These are phyloP conservation scores for Lolium multiflorum DNA, from an alignment of 176 grass and related monocot species.

Conservation along the genomic window DNA sequence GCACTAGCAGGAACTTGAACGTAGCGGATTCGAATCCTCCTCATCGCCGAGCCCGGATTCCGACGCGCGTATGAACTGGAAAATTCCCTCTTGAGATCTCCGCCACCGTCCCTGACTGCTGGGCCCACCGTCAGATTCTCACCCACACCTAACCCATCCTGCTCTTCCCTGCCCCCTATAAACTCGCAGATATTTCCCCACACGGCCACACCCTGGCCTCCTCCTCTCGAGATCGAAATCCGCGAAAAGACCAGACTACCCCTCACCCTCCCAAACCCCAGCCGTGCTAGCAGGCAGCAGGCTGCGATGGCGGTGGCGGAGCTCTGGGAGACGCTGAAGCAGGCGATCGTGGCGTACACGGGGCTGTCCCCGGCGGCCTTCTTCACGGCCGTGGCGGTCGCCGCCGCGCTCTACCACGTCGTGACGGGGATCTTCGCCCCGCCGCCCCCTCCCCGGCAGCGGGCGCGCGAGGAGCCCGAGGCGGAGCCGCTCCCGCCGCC, in stretches of 20 bases:
- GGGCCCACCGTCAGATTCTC: constrained; percentile 36
- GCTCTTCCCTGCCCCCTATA: constrained; percentile 19
- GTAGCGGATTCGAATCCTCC: background rate
- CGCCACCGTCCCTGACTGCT: background rate
- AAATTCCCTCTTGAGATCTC: background rate
- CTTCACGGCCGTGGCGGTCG: constrained; percentile 82
- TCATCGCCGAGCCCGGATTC: background rate
- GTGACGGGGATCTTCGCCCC: constrained; percentile 68
- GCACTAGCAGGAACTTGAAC: background rate
- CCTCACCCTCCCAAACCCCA: constrained; percentile 1
- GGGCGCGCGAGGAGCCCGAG: constrained; percentile 49
- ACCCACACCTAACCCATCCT: background rate
- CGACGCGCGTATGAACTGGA: background rate
- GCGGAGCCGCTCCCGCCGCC: constrained; percentile 82
- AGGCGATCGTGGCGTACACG: constrained; percentile 77
- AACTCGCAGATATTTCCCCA: constrained; percentile 41
- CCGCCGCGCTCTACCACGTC: constrained; percentile 76
- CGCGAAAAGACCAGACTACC: constrained; percentile 31
- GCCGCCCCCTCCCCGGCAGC: constrained; percentile 36
- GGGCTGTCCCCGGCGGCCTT: constrained; percentile 82
- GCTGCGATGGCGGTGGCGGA: constrained; percentile 57
- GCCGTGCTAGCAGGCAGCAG: background rate
- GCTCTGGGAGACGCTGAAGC: constrained; percentile 81
- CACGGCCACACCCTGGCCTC: background rate
- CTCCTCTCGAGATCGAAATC: background rate